phyloP scores from a whole-genome alignment of 495 filamentous ascomycete genomes.

The Penicillium antarcticum region DNA sequence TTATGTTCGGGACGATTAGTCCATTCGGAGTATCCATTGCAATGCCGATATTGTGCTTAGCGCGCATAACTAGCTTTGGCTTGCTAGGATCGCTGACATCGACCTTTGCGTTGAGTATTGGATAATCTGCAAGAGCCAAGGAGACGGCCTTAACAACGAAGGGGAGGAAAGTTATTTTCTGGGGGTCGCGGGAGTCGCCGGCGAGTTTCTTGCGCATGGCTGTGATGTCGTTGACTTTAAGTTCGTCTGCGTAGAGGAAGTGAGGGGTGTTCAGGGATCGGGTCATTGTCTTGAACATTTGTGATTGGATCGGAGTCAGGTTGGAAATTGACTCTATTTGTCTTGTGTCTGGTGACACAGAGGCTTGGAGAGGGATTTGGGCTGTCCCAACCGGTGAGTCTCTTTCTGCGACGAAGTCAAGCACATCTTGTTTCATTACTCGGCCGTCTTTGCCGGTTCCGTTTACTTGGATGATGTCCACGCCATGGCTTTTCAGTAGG shows the following conservation, averaged over 20 bases:
- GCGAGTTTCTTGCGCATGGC: slow-evolving; percentile 62
- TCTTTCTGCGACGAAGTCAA: slow-evolving; percentile 54
- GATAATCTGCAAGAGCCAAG: slow-evolving; percentile 73
- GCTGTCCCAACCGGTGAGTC: slow-evolving; percentile 12
- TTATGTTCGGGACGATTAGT: slow-evolving; percentile 92
- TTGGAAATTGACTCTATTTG: slow-evolving; percentile 64
- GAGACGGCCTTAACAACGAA: slow-evolving; percentile 96
- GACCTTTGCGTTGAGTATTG: slow-evolving; percentile 82
- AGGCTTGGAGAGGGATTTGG: slow-evolving; percentile 4
- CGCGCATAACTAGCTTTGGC: slow-evolving; percentile 69
- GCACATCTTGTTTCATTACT: slow-evolving; percentile 92
- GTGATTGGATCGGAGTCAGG: slow-evolving; percentile 74
- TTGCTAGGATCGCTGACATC: slow-evolving; percentile 57
- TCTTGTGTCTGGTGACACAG: slow-evolving; percentile 23
- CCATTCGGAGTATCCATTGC: slow-evolving; percentile 93
- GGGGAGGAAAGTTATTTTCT: slow-evolving; percentile 82
- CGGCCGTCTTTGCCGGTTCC: slow-evolving; percentile 92
- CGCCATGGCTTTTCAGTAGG: slow-evolving; percentile 68
- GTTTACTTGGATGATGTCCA: slow-evolving; percentile 71
- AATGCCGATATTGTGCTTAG: slow-evolving; percentile 90
- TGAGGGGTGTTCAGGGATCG: slow-evolving; percentile 85
- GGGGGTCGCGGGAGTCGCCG: slow-evolving; percentile 37
- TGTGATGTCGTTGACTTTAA: slow-evolving; percentile 71
- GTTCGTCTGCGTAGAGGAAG: slow-evolving; percentile 86
- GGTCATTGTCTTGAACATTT: slow-evolving; percentile 99